phyloP scores from a whole-genome alignment of 352 stramenopile genomes.

The Pythium rhizo-oryzae region DNA sequence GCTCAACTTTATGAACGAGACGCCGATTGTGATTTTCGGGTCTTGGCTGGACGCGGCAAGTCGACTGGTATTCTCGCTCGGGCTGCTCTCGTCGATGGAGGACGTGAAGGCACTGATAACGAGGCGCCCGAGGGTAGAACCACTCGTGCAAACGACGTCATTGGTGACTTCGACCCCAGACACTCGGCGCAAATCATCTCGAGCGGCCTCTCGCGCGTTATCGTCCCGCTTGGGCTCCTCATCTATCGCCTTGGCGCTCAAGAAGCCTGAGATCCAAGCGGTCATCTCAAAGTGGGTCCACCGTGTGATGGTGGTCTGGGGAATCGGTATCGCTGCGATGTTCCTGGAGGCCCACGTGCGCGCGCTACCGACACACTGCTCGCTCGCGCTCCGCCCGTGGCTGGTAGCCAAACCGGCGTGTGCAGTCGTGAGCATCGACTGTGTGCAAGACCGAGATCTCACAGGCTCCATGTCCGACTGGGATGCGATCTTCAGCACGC shows the following conservation, averaged over 20 bases:
- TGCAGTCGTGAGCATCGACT: conserved; percentile 25
- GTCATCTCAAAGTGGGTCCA: conserved; percentile 7
- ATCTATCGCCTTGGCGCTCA: background rate
- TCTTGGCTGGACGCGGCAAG: conserved; percentile 40
- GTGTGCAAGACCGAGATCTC: background rate
- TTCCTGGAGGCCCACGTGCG: conserved; percentile 24
- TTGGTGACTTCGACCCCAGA: background rate
- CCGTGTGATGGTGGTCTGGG: conserved; percentile 19
- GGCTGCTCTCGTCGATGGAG: conserved; percentile 35
- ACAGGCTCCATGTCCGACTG: background rate
- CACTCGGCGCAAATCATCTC: background rate
- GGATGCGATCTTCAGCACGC: background rate
- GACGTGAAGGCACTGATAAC: conserved; percentile 31
- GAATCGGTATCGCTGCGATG: conserved; percentile 20
- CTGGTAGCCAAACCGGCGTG: conserved; percentile 29
- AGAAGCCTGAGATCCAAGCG: background rate
- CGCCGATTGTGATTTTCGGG: conserved; percentile 34
- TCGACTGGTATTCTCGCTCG: conserved; percentile 42
- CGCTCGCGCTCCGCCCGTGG: conserved; percentile 38
- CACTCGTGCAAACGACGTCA: background rate
- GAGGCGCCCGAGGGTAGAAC: background rate
- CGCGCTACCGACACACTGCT: conserved; percentile 15
- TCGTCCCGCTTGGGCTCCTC: conserved; percentile 8
- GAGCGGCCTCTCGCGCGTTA: too few relatives aligned
- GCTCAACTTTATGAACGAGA: conserved; percentile 32